Evolutionary conservation across 2,329 filamentous ascomycete genomes (phyloP), one percentile per base, ranked within the genome.

Genomic region (Claviceps capensis): DNA sequence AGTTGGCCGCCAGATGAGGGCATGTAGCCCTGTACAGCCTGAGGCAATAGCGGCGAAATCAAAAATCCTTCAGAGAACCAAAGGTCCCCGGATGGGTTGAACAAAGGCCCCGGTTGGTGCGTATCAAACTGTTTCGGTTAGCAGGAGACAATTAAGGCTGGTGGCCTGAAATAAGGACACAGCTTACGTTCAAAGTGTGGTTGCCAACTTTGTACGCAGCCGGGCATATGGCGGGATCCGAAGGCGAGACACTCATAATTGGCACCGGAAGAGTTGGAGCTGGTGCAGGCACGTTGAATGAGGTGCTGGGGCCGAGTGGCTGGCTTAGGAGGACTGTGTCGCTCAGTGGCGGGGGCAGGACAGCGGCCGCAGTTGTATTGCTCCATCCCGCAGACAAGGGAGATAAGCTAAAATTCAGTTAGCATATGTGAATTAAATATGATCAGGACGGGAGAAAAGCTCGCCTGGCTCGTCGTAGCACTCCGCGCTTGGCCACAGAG

Each of bases 11-110:
- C 69, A 14, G 69, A 71, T 3, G 68, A 67, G 11, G 69, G 62
- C 13, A 62, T 53, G 42, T 66, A 71, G 1, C 65, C 62, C 40
- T 67, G 62, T 11, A 59, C 54, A 19, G 61, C 56, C 37, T 65
- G 59, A 2, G 62, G 58, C 8, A 65, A 64, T 23, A 65, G 65
- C 2, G 69, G 67, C 1, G 64, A 63, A 47, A 71, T 60, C 5
- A 69, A 58, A 52, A 71, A 71, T 2, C 69, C 69, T 53, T 68
- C 61, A 26, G 69, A 71, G 52, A 71, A 71, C 69, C 69, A 71
- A 30, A 70, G 61, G 47, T 68, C 65, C 6, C 66, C 61, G 17
- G 63, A 60, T 1, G 69, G 69, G 22, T 71, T 71, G 58, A 69
- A 67, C 2, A 71, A 59, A 9, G 68, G 68, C 0, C 69, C 69